Conservation (phyloP, 192 early-diverging fungal species). For the Diversispora epigaea region DNA sequence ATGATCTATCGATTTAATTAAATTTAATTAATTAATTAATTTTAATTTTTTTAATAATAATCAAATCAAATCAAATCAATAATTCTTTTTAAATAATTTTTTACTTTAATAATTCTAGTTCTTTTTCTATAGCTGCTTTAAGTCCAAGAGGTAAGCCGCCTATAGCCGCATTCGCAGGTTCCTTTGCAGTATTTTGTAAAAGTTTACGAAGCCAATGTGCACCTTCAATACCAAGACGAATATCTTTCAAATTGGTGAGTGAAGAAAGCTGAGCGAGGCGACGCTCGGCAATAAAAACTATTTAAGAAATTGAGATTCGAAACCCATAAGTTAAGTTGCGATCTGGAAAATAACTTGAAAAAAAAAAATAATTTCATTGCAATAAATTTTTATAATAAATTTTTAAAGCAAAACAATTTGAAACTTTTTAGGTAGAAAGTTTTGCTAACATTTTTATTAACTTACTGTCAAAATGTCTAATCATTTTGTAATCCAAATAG, state of each 20-base stretch:
- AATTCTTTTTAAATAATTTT: background rate
- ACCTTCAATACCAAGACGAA: constrained; percentile 77
- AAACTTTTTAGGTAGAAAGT: background rate
- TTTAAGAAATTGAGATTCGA: background rate
- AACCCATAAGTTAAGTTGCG: background rate
- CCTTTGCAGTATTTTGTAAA: constrained; percentile 49
- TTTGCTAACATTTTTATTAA: too few species aligned
- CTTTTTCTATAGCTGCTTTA: constrained; percentile 60
- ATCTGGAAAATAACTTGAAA: too few species aligned
- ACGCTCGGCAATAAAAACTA: constrained; percentile 57
- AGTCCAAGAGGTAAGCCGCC: constrained; percentile 65
- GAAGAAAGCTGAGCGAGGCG: constrained; percentile 57
- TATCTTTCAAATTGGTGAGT: constrained; percentile 58
- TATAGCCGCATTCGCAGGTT: constrained; percentile 60
- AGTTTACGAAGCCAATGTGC: constrained; percentile 76
- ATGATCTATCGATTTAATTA: constrained; percentile 38
- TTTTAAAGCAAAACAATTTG: background rate
- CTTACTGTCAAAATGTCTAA: constrained; percentile 31
- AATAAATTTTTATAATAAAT: background rate
- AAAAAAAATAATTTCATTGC: too few species aligned
- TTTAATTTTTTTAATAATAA: background rate
- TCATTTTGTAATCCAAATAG: constrained; percentile 5
- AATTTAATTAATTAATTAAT: constrained; percentile 7
- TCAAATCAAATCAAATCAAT: too few species aligned
- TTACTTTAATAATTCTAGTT: constrained; percentile 64